Evolutionary conservation across 495 filamentous ascomycete species (phyloP).

Genomic region (Neurospora intermedia): DNA sequence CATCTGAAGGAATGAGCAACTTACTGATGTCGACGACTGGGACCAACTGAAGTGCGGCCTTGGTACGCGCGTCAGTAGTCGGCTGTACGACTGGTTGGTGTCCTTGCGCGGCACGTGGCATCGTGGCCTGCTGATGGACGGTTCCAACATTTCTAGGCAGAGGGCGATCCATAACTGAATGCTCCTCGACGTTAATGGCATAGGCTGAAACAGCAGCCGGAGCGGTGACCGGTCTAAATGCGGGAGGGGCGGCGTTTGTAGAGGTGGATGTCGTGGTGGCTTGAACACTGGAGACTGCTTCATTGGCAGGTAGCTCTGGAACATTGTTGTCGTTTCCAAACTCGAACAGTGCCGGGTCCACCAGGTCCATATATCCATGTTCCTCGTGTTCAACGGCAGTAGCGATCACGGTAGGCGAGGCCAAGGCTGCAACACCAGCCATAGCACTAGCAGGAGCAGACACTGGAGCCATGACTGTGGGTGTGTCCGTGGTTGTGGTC

Average conservation of each 20-base stretch:
- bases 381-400: neutral
- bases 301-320: neutral
- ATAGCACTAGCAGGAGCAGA: neutral
- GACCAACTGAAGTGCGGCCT: neutral
- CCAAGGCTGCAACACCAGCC: neutral
- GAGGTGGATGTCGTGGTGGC: neutral
- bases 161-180: too few relatives aligned
- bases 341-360: neutral
- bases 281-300: neutral
- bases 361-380: neutral
- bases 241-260: neutral
- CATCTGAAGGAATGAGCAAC: neutral
- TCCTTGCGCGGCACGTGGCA: too few relatives aligned
- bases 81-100: too few relatives aligned
- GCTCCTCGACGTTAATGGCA: too few relatives aligned
- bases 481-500: neutral
- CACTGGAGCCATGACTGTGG: neutral
- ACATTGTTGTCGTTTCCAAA: too few relatives aligned
- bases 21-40: neutral
- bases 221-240: neutral
- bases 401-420: neutral
- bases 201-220: too few relatives aligned
- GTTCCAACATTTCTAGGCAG: too few relatives aligned
- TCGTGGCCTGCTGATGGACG: too few relatives aligned
- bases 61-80: neutral